Base-by-base conservation (phyloP, 345 rosid species). In the Cardamine occulta region DNA sequence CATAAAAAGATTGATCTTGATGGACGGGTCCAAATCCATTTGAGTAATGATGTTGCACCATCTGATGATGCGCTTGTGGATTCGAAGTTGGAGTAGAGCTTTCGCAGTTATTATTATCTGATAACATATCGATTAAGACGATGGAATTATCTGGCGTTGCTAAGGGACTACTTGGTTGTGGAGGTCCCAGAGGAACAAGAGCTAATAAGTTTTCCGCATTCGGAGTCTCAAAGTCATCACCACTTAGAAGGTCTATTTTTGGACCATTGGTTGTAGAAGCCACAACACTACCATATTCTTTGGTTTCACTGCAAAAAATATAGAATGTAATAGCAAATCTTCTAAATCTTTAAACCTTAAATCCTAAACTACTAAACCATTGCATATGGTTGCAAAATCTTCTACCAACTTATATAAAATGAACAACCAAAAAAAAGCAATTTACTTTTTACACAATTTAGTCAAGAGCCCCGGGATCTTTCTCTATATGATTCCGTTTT, bases 171-270 rank as follows among this genome's bases (percentile, higher is more conserved):
- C 56, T 74, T 49, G 90, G 79, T 66, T 88, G 91, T 48, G 88
- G 83, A 74, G 84, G 85, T 74, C 87, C 94, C n/a, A 89, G 79
- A 75, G 93, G 87, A 78, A 93, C 97, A 67, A 96, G 88, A 76
- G 99, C 98, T 11, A 78, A 31, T 60, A 78, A 66, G 65, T 73
- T 66, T 2, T 73, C 81, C 2, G 42, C 45, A 29, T 66, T 72
- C 0, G 81, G 74, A 24, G 78, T 49, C 52, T 55, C 78, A 45
- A 66, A 73, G 45, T 72, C 78, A 72, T 78, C 81, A 57, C 99
- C 99, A 71, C 99, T 96, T 82, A 96, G 88, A 49, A 96, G 88
- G 75, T 96, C 99, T 66, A 93, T 75, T 74, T 89, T 93, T 57
- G 88, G 82, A 81, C 94, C 93, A 77, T 85, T 87, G 53, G 87